Evolutionary conservation across 495 filamentous ascomycete species (phyloP), one percentile per base, ranked within the genome.

Genomic region (Hypoxylon intermedium): DNA sequence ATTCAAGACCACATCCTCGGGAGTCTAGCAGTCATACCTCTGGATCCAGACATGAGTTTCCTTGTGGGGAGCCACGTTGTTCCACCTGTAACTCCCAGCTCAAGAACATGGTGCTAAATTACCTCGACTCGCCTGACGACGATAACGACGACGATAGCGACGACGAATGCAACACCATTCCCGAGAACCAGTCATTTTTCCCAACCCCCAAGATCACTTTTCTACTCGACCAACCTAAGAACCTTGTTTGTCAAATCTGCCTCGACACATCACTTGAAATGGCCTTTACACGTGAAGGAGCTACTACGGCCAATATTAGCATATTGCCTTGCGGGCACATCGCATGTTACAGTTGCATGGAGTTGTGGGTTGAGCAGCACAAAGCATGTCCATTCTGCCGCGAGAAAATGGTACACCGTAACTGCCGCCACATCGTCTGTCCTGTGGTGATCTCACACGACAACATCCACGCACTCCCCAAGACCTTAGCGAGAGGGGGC

Each of bases 321-420:
- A 63, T 71, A 4, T 20, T 68, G 0, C 62, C 68, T 0, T 71
- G 68, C 24, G 68, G 68, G 0, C 68, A 71, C 12, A 31, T 68
- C 1, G 41, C 12, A 1, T 71, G 68, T 36, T 13, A 53, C n/a
- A 13, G 3, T 0, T 71, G 68, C 20, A 9, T 64, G 4, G 9
- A 3, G 0, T 2, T 5, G 5, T 63, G 58, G 49, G 12, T 71
- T 3, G 0, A 4, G 1, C 0, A 1, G 0, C 6, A 61, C 21
- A 12, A 18, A 1, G 16, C 16, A 1, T 71, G 68, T 23, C 68
- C 68, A 0, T 66, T 68, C 36, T 71, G 68, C 15, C 51, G 68
- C 0, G 15, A 34, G 15, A 11, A 12, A 0, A 30, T 68, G 55
- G n/a, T 2, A 1, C 38, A 66, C 28, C 5, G 11, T 3, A 16